Evolutionary conservation across 2,329 filamentous ascomycete species (phyloP).

Genomic region (Colletotrichum sp.): DNA sequence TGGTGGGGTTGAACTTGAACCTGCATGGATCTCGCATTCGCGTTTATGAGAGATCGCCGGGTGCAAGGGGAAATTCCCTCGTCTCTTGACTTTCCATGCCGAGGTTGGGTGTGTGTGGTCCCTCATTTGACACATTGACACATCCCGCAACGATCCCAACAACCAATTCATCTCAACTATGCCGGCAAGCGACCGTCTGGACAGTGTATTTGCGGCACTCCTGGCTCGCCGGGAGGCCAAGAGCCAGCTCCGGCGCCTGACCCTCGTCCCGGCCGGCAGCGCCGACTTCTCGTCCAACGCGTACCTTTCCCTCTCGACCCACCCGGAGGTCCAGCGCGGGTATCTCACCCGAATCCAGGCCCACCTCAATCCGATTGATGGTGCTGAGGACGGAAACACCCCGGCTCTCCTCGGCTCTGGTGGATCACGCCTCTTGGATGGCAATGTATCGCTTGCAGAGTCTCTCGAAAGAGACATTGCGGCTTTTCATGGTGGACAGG

Average conservation of each 20-base stretch:
- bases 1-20: background rate
- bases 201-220: background rate
- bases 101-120: background rate
- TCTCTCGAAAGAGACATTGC: slow-evolving; percentile 52
- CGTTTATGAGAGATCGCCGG: background rate
- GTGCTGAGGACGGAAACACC: background rate
- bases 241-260: slow-evolving; percentile 49
- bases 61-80: background rate
- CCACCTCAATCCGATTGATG: slow-evolving; percentile 6
- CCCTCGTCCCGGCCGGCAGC: slow-evolving; percentile 67
- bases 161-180: background rate
- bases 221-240: slow-evolving; percentile 26
- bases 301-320: slow-evolving; percentile 76
- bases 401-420: slow-evolving; percentile 54
- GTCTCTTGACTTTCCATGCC: background rate
- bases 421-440: slow-evolving; percentile 59
- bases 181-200: slow-evolving; percentile 14
- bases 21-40: slow-evolving; percentile 14
- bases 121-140: background rate
- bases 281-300: slow-evolving; percentile 81
- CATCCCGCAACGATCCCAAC: background rate
- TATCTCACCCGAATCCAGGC: slow-evolving; percentile 54
- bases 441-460: slow-evolving; percentile 51
- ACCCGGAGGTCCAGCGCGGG: slow-evolving; percentile 59
- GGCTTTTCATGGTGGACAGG: slow-evolving; percentile 47